Evolutionary conservation across 108 stramenopile species (phyloP).

Genomic region (Cyclostephanos invisitatus): DNA sequence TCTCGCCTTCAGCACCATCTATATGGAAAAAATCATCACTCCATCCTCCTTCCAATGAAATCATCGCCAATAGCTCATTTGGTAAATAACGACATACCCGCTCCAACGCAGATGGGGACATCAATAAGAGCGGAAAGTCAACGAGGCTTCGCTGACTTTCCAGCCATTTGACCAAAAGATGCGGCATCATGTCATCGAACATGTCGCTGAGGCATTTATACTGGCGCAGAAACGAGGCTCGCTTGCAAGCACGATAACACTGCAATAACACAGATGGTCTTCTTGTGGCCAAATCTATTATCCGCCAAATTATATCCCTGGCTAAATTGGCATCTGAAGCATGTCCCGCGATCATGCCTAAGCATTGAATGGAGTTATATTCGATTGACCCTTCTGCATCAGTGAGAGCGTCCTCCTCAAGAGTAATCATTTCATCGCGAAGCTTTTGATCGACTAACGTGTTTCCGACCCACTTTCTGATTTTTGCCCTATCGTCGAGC

Average conservation of each 20-base stretch:
- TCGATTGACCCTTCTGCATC: slow-evolving; percentile 56
- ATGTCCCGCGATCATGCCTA: slow-evolving; percentile 59
- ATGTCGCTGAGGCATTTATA: slow-evolving; percentile 51
- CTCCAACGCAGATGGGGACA: slow-evolving; percentile 49
- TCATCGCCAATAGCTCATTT: slow-evolving; percentile 32
- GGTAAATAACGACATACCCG: slow-evolving; percentile 32
- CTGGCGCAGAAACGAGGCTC: slow-evolving; percentile 53
- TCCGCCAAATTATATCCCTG: slow-evolving; percentile 54
- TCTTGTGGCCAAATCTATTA: slow-evolving; percentile 43
- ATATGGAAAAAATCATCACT: slow-evolving; percentile 32
- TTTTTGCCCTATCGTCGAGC: slow-evolving; percentile 32
- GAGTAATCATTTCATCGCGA: slow-evolving; percentile 40
- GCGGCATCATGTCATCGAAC: slow-evolving; percentile 45
- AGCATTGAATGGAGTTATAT: slow-evolving; percentile 52
- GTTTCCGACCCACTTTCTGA: slow-evolving; percentile 31
- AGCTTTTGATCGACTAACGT: slow-evolving; percentile 37
- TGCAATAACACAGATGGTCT: slow-evolving; percentile 44
- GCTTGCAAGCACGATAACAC: slow-evolving; percentile 63
- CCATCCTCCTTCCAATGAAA: slow-evolving; percentile 29
- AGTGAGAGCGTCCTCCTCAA: slow-evolving; percentile 43
- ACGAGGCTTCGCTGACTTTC: slow-evolving; percentile 25
- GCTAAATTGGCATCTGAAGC: slow-evolving; percentile 29
- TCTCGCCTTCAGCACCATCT: slow-evolving; percentile 8
- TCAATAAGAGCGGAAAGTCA: slow-evolving; percentile 56
- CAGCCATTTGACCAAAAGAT: slow-evolving; percentile 56